These are phyloP conservation scores for Amphicarpaea edgeworthii DNA, from an alignment of 306 rosid genomes.

Conservation along the genomic window DNA sequence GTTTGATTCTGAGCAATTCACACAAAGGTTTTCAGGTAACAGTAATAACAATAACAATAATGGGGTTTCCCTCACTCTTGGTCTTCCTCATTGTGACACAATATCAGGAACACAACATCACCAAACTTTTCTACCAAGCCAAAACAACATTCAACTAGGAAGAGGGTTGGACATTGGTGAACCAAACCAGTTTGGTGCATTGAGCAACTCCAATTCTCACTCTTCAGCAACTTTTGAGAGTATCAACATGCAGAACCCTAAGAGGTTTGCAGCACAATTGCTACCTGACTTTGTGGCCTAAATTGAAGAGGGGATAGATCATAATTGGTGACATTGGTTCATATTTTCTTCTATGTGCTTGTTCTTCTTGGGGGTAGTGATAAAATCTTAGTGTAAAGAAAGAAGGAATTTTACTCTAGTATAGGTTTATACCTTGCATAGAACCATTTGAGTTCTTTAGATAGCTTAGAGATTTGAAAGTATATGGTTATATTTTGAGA, in stretches of 20 bases:
- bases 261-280: constrained; percentile 91
- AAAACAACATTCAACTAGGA: constrained; percentile 73
- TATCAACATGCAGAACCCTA: constrained; percentile 88
- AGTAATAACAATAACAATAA: too few relatives aligned
- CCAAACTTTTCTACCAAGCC: constrained; percentile 75
- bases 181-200: constrained; percentile 67
- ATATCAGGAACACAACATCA: constrained; percentile 73
- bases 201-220: constrained; percentile 69
- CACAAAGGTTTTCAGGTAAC: constrained; percentile 85
- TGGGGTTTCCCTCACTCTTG: constrained; percentile 91
- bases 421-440: constrained; percentile 82
- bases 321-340: constrained; percentile 22
- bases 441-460: constrained; percentile 75
- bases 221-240: constrained; percentile 79
- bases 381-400: constrained; percentile 77
- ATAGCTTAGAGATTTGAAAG: constrained; percentile 75
- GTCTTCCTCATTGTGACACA: constrained; percentile 89
- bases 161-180: constrained; percentile 78
- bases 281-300: constrained; percentile 88
- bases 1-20: constrained; percentile 74
- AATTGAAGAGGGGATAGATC: constrained; percentile 36
- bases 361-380: constrained; percentile 46
- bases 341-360: constrained; percentile 48
- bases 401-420: constrained; percentile 67
- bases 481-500: constrained; percentile 72